phyloP scores from a whole-genome alignment of 306 rosid genomes.

The Quercus wislizeni region DNA sequence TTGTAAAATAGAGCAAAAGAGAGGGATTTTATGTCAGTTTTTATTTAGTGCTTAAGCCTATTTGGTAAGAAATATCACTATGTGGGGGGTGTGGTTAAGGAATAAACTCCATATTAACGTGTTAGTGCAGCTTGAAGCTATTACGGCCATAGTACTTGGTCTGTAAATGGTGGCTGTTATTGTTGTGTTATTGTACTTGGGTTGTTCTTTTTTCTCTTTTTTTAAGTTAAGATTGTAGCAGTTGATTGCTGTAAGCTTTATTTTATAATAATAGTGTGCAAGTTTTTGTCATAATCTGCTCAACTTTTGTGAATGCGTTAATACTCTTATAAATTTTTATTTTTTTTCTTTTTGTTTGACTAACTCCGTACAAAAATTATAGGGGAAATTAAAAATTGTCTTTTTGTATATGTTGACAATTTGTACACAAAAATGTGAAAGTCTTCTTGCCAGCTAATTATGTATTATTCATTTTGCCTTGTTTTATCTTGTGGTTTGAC shows the following conservation, averaged over 20 bases:
- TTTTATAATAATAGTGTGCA: conserved; percentile 18
- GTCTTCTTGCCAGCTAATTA: not conserved
- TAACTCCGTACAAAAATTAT: not conserved
- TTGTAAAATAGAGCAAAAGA: not conserved
- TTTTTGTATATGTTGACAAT: not conserved
- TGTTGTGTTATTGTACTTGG: not conserved
- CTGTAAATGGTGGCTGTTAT: conserved; percentile 35
- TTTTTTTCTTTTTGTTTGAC: conserved; percentile 11
- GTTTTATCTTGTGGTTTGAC: not conserved
- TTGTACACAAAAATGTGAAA: not conserved
- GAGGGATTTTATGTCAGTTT: conserved; percentile 10
- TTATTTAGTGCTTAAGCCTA: conserved; percentile 3
- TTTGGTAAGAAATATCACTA: conserved; percentile 25
- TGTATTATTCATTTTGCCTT: not conserved
- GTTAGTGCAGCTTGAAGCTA: not conserved
- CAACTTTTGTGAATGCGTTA: not conserved
- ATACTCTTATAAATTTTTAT: not conserved
- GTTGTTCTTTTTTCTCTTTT: not conserved
- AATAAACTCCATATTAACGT: conserved; percentile 30
- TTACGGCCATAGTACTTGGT: conserved; percentile 14
- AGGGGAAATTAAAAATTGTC: not conserved
- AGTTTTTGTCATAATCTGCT: not conserved
- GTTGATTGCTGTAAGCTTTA: conserved; percentile 3
- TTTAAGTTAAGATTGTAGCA: conserved; percentile 12
- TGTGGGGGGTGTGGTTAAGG: conserved; percentile 26